phyloP scores from a whole-genome alignment of 2,329 filamentous ascomycete genomes.

The Trichoderma pleuroti region DNA sequence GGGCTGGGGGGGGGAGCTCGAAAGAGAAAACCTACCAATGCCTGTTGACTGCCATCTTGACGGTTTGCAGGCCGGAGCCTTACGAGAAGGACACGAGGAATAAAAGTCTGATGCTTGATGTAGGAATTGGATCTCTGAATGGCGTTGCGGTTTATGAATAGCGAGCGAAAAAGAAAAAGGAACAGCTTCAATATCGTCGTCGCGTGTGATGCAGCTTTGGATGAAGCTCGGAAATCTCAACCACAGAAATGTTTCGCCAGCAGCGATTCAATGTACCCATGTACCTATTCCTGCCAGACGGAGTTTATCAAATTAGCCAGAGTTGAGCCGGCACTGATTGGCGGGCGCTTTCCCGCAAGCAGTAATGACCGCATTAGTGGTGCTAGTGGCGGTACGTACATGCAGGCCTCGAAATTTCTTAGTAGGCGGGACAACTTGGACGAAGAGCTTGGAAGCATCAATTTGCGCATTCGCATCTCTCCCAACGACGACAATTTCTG shows the following conservation, averaged over 20 bases:
- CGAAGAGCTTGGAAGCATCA: conserved; percentile 11
- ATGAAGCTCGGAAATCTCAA: conserved; percentile 17
- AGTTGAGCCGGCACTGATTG: conserved; percentile 28
- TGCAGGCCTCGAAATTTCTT: conserved; percentile 19
- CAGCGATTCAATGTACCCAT: neutral
- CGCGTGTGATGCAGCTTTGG: conserved; percentile 15
- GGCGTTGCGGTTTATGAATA: neutral
- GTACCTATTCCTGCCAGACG: neutral
- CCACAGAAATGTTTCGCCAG: conserved; percentile 5
- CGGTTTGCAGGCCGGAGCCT: conserved; percentile 20
- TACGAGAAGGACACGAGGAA: neutral
- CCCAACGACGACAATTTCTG: neutral
- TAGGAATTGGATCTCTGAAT: neutral
- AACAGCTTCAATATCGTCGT: neutral
- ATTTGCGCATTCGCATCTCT: conserved; percentile 8
- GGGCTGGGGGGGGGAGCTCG: neutral
- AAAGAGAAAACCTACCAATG: conserved; percentile 61
- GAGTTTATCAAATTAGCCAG: conserved; percentile 26
- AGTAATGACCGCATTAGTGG: conserved; percentile 6
- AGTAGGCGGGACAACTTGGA: neutral
- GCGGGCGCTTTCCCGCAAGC: conserved; percentile 1
- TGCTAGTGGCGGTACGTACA: neutral
- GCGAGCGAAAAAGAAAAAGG: neutral
- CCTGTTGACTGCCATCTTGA: conserved; percentile 63
- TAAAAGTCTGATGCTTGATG: neutral